These are phyloP conservation scores for Erysimum pusillum DNA, from an alignment of 441 rosid genomes.

Conservation along the genomic window DNA sequence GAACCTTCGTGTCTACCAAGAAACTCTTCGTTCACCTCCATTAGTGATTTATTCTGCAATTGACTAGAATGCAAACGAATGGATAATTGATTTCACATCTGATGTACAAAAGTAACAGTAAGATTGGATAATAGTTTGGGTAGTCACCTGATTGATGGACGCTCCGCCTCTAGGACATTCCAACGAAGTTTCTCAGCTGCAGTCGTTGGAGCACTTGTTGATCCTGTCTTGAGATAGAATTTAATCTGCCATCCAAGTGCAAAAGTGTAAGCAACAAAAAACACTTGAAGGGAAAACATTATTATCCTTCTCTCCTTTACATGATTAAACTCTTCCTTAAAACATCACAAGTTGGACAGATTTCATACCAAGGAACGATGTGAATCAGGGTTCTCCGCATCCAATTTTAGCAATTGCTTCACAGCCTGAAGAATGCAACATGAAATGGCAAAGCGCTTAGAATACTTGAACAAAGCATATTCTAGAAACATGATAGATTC, in stretches of 20 bases:
- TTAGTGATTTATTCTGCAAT: conserved; percentile 78
- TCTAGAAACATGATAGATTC: conserved; percentile 8
- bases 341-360: conserved; percentile 18
- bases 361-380: conserved; percentile 91
- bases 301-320: conserved; percentile 10
- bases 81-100: conserved; percentile 32
- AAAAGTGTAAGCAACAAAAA: conserved; percentile 41
- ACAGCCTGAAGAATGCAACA: conserved; percentile 69
- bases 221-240: conserved; percentile 81
- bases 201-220: conserved; percentile 70
- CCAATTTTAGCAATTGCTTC: conserved; percentile 86
- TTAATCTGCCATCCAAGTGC: conserved; percentile 64
- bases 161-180: conserved; percentile 94
- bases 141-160: conserved; percentile 80
- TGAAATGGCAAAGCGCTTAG: background rate
- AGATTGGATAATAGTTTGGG: conserved; percentile 17
- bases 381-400: conserved; percentile 90
- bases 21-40: conserved; percentile 82
- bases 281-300: conserved; percentile 3
- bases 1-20: conserved; percentile 84
- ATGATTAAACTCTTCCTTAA: conserved; percentile 12
- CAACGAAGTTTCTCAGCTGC: conserved; percentile 87
- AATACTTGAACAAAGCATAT: conserved; percentile 18
- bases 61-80: conserved; percentile 62
- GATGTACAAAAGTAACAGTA: conserved; percentile 6